Conservation (phyloP, 768 basidiomycete genomes). For the Lanmaoa pseudosensibilis region DNA sequence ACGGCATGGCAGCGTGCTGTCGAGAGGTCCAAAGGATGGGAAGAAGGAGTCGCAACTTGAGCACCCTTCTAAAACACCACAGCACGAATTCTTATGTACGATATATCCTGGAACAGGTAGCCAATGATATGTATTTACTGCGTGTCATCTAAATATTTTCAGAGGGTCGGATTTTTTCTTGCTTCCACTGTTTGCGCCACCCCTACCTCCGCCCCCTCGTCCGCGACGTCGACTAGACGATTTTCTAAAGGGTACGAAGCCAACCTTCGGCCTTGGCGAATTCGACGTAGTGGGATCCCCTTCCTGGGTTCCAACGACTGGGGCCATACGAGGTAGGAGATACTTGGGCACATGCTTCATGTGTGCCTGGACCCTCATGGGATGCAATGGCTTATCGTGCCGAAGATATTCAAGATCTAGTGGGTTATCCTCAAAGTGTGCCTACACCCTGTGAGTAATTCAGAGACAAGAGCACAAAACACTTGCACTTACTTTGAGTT, state of each 20-base stretch:
- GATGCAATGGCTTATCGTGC: constrained; percentile 93
- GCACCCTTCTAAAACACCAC: neutral
- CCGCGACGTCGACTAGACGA: constrained; percentile 46
- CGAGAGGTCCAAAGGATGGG: constrained; percentile 81
- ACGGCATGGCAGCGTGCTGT: constrained; percentile 87
- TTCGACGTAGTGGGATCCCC: constrained; percentile 21
- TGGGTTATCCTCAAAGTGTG: constrained; percentile 97
- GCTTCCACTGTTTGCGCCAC: constrained; percentile 36
- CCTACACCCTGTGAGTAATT: constrained; percentile 47
- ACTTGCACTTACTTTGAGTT: constrained; percentile 72
- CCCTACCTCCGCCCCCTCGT: constrained; percentile 49
- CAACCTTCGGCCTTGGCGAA: constrained; percentile 32
- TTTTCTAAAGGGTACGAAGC: constrained; percentile 78
- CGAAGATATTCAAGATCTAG: constrained; percentile 87
- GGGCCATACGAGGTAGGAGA: constrained; percentile 72
- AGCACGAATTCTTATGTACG: neutral
- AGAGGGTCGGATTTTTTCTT: constrained; percentile 81
- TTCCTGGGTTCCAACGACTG: constrained; percentile 42
- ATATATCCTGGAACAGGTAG: neutral
- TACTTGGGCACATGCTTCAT: constrained; percentile 97
- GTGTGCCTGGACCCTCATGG: constrained; percentile 85
- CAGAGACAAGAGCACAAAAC: neutral
- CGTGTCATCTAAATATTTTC: constrained; percentile 60
- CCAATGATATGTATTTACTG: neutral
- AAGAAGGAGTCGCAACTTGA: constrained; percentile 47